These are phyloP conservation scores for Annona squamosa DNA, from an alignment of 164 flowering plant genomes.

Conservation along the genomic window DNA sequence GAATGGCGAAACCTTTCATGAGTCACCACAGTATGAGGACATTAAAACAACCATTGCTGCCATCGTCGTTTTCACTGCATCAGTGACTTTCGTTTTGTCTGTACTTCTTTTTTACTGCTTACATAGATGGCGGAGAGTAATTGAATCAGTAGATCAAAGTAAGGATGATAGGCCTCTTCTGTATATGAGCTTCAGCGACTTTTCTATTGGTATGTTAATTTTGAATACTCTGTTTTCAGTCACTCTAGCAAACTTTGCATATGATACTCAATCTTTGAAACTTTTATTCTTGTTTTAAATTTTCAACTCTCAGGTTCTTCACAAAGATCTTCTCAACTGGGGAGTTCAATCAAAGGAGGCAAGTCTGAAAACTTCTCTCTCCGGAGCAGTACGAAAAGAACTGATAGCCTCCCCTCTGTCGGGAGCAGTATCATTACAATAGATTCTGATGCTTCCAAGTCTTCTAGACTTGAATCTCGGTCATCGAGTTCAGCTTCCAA, in stretches of 20 bases:
- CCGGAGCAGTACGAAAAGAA: constrained; percentile 15
- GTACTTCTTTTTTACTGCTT: constrained; percentile 51
- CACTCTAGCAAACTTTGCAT: not conserved
- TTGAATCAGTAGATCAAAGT: constrained; percentile 22
- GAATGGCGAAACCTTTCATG: too few relatives aligned
- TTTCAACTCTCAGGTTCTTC: constrained; percentile 54
- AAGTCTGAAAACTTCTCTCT: constrained; percentile 31
- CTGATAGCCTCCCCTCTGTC: constrained; percentile 19
- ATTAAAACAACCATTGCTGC: constrained; percentile 30
- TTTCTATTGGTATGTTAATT: constrained; percentile 49
- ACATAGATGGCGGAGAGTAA: constrained; percentile 23
- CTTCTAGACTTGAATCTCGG: constrained; percentile 19
- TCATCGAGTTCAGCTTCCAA: constrained; percentile 18
- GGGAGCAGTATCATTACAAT: constrained; percentile 18
- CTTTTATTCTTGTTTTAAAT: constrained; percentile 1
- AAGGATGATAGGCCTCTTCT: constrained; percentile 95
- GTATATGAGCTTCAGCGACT: constrained; percentile 60
- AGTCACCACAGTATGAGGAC: constrained; percentile 4
- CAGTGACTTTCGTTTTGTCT: constrained; percentile 48
- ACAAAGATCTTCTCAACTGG: constrained; percentile 28
- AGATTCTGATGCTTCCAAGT: constrained; percentile 19
- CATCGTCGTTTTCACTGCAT: constrained; percentile 68
- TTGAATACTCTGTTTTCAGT: not conserved
- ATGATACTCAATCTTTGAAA: not conserved
- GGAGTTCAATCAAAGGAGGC: constrained; percentile 34